A percentile compares a stretch with the other conserved stretches of the same genome.
These are phyloP conservation scores for Paramecium pentaurelia DNA, from an alignment of 73 alveolate genomes.

Conservation along the genomic window DNA sequence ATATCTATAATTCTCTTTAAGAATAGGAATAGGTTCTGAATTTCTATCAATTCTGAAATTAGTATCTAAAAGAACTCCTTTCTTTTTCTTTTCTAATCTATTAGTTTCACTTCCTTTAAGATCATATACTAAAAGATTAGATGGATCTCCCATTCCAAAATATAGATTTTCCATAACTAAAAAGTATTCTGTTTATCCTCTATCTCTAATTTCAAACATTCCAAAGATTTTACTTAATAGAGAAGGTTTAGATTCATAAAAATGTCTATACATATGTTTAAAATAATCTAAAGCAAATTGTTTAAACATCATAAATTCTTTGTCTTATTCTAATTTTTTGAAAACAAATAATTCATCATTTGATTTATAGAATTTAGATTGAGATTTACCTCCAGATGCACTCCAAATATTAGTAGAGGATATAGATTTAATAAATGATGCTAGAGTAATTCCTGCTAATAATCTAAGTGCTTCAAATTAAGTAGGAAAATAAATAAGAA, in stretches of 20 bases:
- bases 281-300: conserved; percentile 53
- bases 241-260: conserved; percentile 9
- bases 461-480: conserved; percentile 53
- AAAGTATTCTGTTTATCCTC: conserved; percentile 37
- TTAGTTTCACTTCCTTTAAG: conserved; percentile 50
- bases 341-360: conserved; percentile 51
- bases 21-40: conserved; percentile 50
- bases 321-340: conserved; percentile 20
- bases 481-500: conserved; percentile 26
- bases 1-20: background rate
- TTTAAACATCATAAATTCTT: conserved; percentile 43
- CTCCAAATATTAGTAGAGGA: background rate
- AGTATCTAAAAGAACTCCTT: conserved; percentile 46
- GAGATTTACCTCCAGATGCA: conserved; percentile 52
- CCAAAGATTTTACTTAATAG: conserved; percentile 51
- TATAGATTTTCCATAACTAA: conserved; percentile 56
- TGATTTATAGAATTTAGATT: conserved; percentile 10
- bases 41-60: conserved; percentile 53
- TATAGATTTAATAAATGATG: conserved; percentile 25
- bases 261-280: conserved; percentile 40
- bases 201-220: conserved; percentile 36
- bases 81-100: conserved; percentile 2
- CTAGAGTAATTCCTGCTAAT: conserved; percentile 11
- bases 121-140: conserved; percentile 12
- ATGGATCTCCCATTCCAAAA: conserved; percentile 50